phyloP scores from a whole-genome alignment of 345 rosid species.

The Leavenworthia alabamica region DNA sequence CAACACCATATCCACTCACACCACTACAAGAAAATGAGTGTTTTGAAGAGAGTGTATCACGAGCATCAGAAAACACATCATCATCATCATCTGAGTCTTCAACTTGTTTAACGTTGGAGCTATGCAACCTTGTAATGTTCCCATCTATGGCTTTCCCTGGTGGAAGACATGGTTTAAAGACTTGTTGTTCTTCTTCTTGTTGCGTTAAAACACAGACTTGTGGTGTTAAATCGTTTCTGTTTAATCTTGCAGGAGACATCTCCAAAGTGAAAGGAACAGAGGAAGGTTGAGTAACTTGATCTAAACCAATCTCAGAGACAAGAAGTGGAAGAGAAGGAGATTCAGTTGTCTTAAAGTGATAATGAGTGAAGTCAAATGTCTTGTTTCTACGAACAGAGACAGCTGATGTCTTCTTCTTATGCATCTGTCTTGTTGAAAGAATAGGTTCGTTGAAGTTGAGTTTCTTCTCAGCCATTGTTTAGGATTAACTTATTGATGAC shows the following conservation, averaged over 20 bases:
- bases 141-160: conserved; percentile 32
- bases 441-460: conserved; percentile 73
- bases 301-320: conserved; percentile 23
- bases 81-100: conserved; percentile 26
- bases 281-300: conserved; percentile 62
- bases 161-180: conserved; percentile 37
- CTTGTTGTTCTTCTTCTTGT: conserved; percentile 10
- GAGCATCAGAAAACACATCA: conserved; percentile 74
- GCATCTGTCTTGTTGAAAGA: conserved; percentile 67
- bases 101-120: conserved; percentile 21
- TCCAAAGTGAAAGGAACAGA: conserved; percentile 93
- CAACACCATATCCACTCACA: conserved; percentile 49
- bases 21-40: conserved; percentile 56
- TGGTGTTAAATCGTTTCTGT: conserved; percentile 23
- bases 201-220: conserved; percentile 17
- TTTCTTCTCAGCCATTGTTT: conserved; percentile 66
- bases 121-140: conserved; percentile 15
- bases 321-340: conserved; percentile 23
- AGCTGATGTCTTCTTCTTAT: conserved; percentile 27
- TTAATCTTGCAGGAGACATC: conserved; percentile 67
- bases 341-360: conserved; percentile 8
- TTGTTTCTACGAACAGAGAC: conserved; percentile 34
- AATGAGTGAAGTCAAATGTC: not conserved
- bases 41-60: conserved; percentile 42
- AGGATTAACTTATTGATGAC: not conserved